A percentile compares a stretch with the other conserved stretches of the same genome.
phyloP scores from a whole-genome alignment of 2,329 filamentous ascomycete genomes.

The Calonectria henricotiae region DNA sequence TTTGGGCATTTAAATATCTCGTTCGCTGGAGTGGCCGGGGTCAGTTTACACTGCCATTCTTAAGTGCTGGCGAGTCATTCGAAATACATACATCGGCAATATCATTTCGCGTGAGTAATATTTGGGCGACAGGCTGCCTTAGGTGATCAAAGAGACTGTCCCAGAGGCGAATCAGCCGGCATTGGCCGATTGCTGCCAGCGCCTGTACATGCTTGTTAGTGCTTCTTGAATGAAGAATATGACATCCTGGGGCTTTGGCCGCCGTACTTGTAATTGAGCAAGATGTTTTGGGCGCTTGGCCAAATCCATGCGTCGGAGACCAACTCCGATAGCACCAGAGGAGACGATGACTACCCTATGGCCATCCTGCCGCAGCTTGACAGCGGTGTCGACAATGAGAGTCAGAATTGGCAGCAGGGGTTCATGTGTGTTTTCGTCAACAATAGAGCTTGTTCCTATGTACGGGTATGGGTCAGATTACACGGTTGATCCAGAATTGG shows the following conservation, averaged over 20 bases:
- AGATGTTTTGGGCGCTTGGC: constrained; percentile 91
- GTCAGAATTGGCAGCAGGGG: constrained; percentile 92
- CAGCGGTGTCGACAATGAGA: constrained; percentile 94
- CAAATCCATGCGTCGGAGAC: constrained; percentile 90
- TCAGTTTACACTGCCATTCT: not conserved
- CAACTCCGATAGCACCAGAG: constrained; percentile 96
- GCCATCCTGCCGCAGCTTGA: constrained; percentile 89
- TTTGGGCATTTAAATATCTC: constrained; percentile 96
- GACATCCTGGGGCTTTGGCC: not conserved
- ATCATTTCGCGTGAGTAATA: constrained; percentile 93
- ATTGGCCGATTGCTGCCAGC: constrained; percentile 95
- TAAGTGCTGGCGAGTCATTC: constrained; percentile 15
- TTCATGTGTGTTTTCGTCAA: constrained; percentile 95
- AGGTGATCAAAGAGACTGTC: constrained; percentile 92
- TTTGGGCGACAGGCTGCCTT: constrained; percentile 92
- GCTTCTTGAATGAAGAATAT: constrained; percentile 22
- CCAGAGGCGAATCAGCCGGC: constrained; percentile 95
- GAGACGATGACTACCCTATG: constrained; percentile 97
- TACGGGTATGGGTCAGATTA: constrained; percentile 43
- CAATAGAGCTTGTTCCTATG: constrained; percentile 97
- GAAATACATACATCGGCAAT: constrained; percentile 84
- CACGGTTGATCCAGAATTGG: constrained; percentile 40
- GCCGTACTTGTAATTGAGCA: constrained; percentile 82
- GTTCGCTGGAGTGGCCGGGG: constrained; percentile 73
- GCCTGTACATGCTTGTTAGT: constrained; percentile 68